These are phyloP conservation scores for Sclerotinia sclerotiorum DNA, from an alignment of 2,329 filamentous ascomycete species.

Conservation along the genomic window DNA sequence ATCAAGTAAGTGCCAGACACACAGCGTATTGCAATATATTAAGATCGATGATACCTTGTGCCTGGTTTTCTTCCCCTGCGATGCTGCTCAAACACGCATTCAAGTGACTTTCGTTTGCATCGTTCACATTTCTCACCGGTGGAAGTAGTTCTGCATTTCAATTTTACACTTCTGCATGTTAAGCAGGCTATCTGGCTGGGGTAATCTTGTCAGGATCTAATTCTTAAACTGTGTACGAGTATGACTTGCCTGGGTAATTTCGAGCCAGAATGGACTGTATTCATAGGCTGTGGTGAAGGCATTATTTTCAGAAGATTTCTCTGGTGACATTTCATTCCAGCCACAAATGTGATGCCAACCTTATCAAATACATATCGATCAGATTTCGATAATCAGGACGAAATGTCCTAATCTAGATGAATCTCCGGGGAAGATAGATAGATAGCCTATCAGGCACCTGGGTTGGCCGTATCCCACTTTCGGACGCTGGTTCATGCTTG, in stretches of 20 bases:
- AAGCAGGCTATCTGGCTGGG: constrained; percentile 40
- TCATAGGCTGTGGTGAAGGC: background rate
- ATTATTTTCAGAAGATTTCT: background rate
- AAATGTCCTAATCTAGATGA: background rate
- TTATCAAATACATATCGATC: background rate
- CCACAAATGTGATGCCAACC: background rate
- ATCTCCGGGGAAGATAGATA: background rate
- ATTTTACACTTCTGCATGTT: constrained; percentile 44
- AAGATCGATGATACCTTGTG: constrained; percentile 36
- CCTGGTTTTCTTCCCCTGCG: constrained; percentile 45
- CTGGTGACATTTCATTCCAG: background rate
- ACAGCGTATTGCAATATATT: background rate
- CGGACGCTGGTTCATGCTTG: background rate
- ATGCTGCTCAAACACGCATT: constrained; percentile 44
- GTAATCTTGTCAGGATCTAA: background rate
- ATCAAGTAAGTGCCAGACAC: background rate
- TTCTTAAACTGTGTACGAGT: background rate
- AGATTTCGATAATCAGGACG: background rate
- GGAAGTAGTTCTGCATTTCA: constrained; percentile 41
- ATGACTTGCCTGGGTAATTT: background rate
- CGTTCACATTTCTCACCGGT: constrained; percentile 41
- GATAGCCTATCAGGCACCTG: constrained; percentile 2
- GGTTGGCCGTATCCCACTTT: background rate
- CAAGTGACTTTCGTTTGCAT: constrained; percentile 43
- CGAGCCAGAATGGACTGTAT: background rate